Evolutionary conservation across 495 filamentous ascomycete species (phyloP), one percentile per base, ranked within the genome.

Genomic region (Terfezia boudieri): DNA sequence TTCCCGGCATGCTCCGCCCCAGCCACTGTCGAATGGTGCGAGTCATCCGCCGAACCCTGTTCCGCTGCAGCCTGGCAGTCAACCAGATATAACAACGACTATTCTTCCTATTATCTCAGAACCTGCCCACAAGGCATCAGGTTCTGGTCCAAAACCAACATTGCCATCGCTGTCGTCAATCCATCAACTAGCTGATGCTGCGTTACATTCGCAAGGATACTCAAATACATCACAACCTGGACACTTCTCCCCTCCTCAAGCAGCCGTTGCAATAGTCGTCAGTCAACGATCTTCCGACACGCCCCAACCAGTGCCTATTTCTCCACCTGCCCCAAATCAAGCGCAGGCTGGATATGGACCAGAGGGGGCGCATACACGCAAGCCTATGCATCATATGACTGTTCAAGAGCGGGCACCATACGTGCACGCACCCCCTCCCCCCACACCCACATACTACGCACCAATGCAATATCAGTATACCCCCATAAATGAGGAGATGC

Each of bases 181-280:
- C 17, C 62, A 64, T 37, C 59, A 64, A 53, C 57, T 65, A 54
- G 62, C 62, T 23, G 62, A 65, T 32, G 54, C 61, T 50, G 62
- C 62, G 26, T 59, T 61, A 46, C 61, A 64, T 56, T 53, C 64
- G 23, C 54, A 55, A 51, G 41, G 43, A 9, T 49, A 50, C 23
- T 35, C n/a, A 16, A 64, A 53, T 55, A 51, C 64, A 36, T 49
- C 61, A 53, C 49, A 61, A 53, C 61, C 61, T 61, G 64, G 64
- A 56, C 60, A 58, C 60, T 49, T 56, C 38, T 51, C 61, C 12
- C 26, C 55, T 17, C 26, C 36, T 8, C 61, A 64, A 61, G 61
- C 62, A 1, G 7, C 7, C 26, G 26, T 32, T 7, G 1, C 26
- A 32, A 32, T 32, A 32, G 26, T 7, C 26, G 26, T 4, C 2